phyloP scores from a whole-genome alignment of 306 rosid species.

The Malus asiatica region DNA sequence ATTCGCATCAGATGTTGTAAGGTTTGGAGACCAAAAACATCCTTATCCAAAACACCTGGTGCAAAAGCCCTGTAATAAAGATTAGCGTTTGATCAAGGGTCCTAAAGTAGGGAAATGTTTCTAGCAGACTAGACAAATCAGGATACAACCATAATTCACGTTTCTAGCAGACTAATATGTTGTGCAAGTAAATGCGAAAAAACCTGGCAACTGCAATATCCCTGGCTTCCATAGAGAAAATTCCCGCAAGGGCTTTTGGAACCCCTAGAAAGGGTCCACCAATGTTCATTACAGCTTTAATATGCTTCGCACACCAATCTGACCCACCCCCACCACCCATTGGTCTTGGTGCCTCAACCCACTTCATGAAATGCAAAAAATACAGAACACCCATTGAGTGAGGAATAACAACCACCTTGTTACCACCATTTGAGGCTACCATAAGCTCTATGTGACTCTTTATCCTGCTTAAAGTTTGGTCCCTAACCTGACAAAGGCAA shows the following conservation, averaged over 20 bases:
- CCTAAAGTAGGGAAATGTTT: background rate
- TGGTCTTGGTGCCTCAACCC: conserved; percentile 81
- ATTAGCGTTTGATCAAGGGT: conserved; percentile 19
- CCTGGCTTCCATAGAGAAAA: conserved; percentile 74
- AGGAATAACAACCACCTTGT: conserved; percentile 76
- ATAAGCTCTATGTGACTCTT: conserved; percentile 69
- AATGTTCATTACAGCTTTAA: conserved; percentile 67
- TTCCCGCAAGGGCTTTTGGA: conserved; percentile 71
- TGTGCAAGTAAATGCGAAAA: background rate
- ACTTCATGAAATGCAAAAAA: conserved; percentile 84
- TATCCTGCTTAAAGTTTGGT: conserved; percentile 66
- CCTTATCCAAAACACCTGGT: conserved; percentile 71
- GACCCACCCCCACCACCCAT: conserved; percentile 85
- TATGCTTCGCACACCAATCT: conserved; percentile 80
- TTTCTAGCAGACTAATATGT: background rate
- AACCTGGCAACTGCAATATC: conserved; percentile 88
- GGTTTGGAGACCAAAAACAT: conserved; percentile 69
- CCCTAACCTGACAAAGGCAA: conserved; percentile 55
- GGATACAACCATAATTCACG: background rate
- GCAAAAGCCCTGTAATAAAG: conserved; percentile 60
- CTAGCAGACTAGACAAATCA: background rate
- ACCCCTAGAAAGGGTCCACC: conserved; percentile 89
- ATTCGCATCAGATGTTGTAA: conserved; percentile 71
- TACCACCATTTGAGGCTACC: conserved; percentile 72
- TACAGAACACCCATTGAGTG: conserved; percentile 83